A percentile compares a stretch with the other conserved stretches of the same genome.
These are phyloP conservation scores for Leccinellum rugosiceps DNA, from an alignment of 768 basidiomycete genomes.

Conservation along the genomic window DNA sequence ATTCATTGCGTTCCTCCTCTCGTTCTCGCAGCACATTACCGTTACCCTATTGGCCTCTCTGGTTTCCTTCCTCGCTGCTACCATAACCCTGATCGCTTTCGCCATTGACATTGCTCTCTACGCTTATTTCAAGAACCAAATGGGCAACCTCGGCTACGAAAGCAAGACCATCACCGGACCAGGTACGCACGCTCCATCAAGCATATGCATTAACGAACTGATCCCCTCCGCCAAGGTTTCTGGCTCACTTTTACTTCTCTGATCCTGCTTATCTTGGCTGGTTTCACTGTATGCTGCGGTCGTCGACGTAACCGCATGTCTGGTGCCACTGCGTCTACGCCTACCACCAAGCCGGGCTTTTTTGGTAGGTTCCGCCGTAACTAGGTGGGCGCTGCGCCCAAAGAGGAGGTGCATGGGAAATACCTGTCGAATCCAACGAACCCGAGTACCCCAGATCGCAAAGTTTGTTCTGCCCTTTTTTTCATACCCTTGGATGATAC, in stretches of 20 bases:
- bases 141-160: conserved; percentile 43
- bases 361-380: conserved; percentile 40
- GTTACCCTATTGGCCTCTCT: conserved; percentile 43
- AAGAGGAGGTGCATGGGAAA: not conserved
- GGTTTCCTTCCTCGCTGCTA: conserved; percentile 63
- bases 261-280: conserved; percentile 60
- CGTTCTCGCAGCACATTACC: conserved; percentile 55
- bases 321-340: conserved; percentile 28
- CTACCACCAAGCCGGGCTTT: conserved; percentile 25
- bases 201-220: not conserved
- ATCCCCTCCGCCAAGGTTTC: conserved; percentile 48
- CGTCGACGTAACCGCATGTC: conserved; percentile 54
- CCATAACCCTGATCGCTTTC: conserved; percentile 69
- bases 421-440: not conserved
- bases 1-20: conserved; percentile 61
- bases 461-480: not conserved
- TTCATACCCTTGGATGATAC: conserved; percentile 3
- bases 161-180: conserved; percentile 56
- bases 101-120: conserved; percentile 74
- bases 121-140: conserved; percentile 55
- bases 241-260: conserved; percentile 72
- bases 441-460: not conserved
- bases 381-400: conserved; percentile 5
- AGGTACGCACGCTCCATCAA: conserved; percentile 43
- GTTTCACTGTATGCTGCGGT: conserved; percentile 69